These are phyloP conservation scores for thale cress (Arabidopsis thaliana) DNA, from an alignment of 345 rosid genomes.

Conservation along the genomic window DNA sequence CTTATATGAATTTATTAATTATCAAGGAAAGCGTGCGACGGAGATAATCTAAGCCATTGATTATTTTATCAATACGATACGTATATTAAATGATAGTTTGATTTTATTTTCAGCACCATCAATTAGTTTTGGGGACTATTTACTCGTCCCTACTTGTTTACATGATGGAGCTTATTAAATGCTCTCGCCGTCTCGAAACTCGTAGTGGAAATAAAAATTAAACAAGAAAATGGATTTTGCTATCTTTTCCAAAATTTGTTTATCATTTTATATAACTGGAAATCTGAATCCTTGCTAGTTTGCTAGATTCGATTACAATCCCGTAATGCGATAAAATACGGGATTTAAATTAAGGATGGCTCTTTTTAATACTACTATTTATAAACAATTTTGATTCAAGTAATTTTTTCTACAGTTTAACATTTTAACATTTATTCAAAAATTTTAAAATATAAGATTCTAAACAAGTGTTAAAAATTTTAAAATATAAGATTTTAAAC, in stretches of 20 bases:
- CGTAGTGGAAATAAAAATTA: constrained; percentile 18
- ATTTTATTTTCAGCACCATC: background rate
- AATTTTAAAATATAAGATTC: too few relatives aligned
- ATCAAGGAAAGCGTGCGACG: constrained; percentile 25
- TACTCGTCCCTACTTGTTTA: constrained; percentile 45
- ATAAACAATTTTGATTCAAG: background rate
- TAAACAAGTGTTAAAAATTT: too few relatives aligned
- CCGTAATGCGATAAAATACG: background rate
- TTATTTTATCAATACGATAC: background rate
- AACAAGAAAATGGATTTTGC: background rate
- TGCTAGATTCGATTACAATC: constrained; percentile 22
- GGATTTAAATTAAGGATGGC: background rate
- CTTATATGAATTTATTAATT: background rate
- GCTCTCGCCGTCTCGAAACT: constrained; percentile 28
- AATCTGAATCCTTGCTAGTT: constrained; percentile 16
- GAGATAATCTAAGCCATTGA: constrained; percentile 27
- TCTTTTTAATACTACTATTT: background rate
- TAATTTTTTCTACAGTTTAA: too few relatives aligned
- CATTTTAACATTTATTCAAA: too few relatives aligned
- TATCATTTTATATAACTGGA: background rate
- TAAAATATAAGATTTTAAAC: too few relatives aligned
- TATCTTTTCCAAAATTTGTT: background rate
- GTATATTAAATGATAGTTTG: background rate
- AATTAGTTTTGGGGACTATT: constrained; percentile 17
- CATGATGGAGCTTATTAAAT: background rate